A percentile compares a stretch with the other conserved stretches of the same genome.
These are phyloP conservation scores for Stagonosporopsis chrysanthemi DNA, from an alignment of 2,329 filamentous ascomycete genomes.

Conservation along the genomic window DNA sequence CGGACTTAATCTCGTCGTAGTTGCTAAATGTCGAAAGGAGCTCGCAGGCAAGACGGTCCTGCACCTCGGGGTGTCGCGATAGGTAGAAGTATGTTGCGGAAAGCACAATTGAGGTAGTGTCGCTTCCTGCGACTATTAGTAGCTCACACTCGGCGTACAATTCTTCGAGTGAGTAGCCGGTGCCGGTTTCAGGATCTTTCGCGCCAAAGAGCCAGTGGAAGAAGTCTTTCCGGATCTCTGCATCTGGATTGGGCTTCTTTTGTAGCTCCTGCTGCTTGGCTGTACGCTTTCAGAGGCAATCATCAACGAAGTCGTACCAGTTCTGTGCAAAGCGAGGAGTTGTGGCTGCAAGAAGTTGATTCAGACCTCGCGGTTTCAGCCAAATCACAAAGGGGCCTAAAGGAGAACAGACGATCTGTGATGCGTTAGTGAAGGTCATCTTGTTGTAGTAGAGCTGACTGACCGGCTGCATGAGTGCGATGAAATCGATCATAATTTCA, in stretches of 20 bases:
- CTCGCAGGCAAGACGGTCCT: slow-evolving; percentile 19
- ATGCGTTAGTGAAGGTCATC: not conserved
- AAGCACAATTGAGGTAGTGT: slow-evolving; percentile 24
- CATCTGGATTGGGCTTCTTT: slow-evolving; percentile 10
- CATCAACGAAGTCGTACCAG: slow-evolving; percentile 23
- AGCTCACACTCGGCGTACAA: slow-evolving; percentile 40
- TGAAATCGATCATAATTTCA: slow-evolving; percentile 22
- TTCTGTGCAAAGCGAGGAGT: slow-evolving; percentile 20
- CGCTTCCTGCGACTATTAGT: slow-evolving; percentile 27
- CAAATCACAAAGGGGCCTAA: slow-evolving; percentile 21
- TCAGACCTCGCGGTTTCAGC: slow-evolving; percentile 26
- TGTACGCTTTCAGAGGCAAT: slow-evolving; percentile 12
- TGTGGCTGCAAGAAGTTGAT: slow-evolving; percentile 17
- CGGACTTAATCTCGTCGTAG: slow-evolving; percentile 23
- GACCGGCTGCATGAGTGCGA: slow-evolving; percentile 25
- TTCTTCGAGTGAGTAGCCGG: slow-evolving; percentile 45
- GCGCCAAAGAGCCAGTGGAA: slow-evolving; percentile 52
- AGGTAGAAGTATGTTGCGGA: slow-evolving; percentile 26
- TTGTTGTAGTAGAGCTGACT: not conserved
- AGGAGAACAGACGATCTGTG: slow-evolving; percentile 23
- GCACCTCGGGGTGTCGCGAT: slow-evolving; percentile 2
- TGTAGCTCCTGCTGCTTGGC: slow-evolving; percentile 9
- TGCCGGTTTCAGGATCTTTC: slow-evolving; percentile 50
- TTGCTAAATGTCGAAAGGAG: slow-evolving; percentile 18
- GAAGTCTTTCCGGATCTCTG: slow-evolving; percentile 47